Evolutionary conservation across 2,329 filamentous ascomycete genomes (phyloP), one percentile per base, ranked within the genome.

Genomic region (Fusarium heterosporum): DNA sequence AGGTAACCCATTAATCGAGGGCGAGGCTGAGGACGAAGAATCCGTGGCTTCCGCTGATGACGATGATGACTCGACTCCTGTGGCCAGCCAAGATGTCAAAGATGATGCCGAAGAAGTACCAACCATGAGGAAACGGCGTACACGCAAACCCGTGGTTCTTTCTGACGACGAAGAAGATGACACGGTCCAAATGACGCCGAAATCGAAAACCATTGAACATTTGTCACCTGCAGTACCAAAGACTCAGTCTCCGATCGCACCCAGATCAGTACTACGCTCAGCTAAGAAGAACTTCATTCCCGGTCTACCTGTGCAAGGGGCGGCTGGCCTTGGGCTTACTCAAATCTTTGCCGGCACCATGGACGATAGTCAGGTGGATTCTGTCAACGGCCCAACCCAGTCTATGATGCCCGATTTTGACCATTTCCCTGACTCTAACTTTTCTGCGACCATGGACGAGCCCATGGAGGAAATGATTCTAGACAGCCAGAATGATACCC

Each of bases 311-410:
- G 82, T 89, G 6, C 78, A 83, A 22, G 85, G 83, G 0, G 83
- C 87, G 22, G 88, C 87, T 34, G 88, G 88, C 4, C 80, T 97
- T 40, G 91, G 93, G 11, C 83, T 97, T 42, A 96, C 93, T 0
- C 94, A 97, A 72, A 95, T 96, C 64, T 97, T 97, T 75, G 92
- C 91, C 7, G 93, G 93, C 13, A 97, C 93, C 1, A 91, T 97
- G 88, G 93, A 92, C 46, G 88, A 82, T 75, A 87, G 84, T 69
- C 84, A 87, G 70, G 68, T 73, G 57, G 70, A 71, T 69, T 54
- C 70, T 17, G 56, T 55, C 29, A 58, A 64, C n/a, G 76, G 71
- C 10, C 77, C 77, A 34, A 79, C 77, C 2, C 77, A 84, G 17
- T 84, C 83, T 8, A 78, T 82, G 60, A 85, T 88, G 75, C 88